phyloP scores from a whole-genome alignment of 768 basidiomycete species.

The Russula sp. region DNA sequence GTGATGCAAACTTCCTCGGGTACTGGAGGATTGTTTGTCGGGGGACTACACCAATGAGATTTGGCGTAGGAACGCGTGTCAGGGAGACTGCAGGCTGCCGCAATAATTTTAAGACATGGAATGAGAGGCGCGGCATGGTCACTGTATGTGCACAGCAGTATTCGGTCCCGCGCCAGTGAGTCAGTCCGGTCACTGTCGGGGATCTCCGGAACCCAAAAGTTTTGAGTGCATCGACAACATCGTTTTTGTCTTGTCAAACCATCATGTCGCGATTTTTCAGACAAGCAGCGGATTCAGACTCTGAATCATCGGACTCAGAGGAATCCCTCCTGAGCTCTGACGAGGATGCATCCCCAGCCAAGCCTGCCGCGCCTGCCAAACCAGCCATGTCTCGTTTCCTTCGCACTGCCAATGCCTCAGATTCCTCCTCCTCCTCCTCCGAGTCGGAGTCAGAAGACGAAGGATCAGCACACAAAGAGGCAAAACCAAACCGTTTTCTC shows the following conservation, averaged over 20 bases:
- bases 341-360: constrained; percentile 56
- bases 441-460: constrained; percentile 48
- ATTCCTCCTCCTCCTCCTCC: constrained; percentile 40
- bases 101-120: not conserved
- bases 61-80: not conserved
- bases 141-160: no score
- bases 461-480: constrained; percentile 38
- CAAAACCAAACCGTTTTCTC: constrained; percentile 45
- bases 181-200: constrained; percentile 10
- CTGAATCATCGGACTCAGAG: constrained; percentile 67
- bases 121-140: constrained; percentile 22
- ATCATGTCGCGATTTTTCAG: constrained; percentile 88
- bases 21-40: constrained; percentile 1
- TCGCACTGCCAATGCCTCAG: constrained; percentile 57
- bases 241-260: not conserved
- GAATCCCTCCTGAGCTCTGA: constrained; percentile 72
- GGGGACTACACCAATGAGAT: not conserved
- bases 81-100: constrained; percentile 3
- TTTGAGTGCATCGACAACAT: not conserved
- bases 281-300: constrained; percentile 79
- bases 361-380: constrained; percentile 45
- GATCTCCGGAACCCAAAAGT: constrained; percentile 30
- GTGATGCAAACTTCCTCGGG: not conserved
- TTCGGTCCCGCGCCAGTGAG: not conserved
- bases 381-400: constrained; percentile 80